A percentile compares a stretch with the other conserved stretches of the same genome.
These are phyloP conservation scores for Microcos paniculata DNA, from an alignment of 345 rosid genomes.

Conservation along the genomic window DNA sequence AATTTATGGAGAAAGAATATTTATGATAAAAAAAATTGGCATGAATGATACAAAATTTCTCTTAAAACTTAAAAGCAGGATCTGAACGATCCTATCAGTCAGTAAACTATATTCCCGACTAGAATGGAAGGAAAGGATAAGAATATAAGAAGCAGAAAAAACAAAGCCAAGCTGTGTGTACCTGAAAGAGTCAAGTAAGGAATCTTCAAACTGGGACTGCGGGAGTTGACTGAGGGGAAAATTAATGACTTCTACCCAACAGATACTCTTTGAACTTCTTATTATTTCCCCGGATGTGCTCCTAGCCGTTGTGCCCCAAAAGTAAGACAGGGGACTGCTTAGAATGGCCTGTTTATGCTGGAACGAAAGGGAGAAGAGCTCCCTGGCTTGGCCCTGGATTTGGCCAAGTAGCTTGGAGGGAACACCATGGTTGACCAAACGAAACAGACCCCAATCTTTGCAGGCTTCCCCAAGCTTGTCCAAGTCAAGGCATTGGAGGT, in stretches of 20 bases:
- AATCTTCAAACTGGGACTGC: slow-evolving; percentile 21
- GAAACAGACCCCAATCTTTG: slow-evolving; percentile 62
- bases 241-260: slow-evolving; percentile 65
- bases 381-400: slow-evolving; percentile 37
- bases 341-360: slow-evolving; percentile 37
- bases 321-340: slow-evolving; percentile 49
- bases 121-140: no score
- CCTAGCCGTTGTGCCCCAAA: slow-evolving; percentile 69
- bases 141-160: neutral
- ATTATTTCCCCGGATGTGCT: slow-evolving; percentile 57
- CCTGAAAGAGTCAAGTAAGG: slow-evolving; percentile 56
- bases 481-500: slow-evolving; percentile 45
- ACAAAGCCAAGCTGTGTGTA: neutral
- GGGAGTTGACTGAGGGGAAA: slow-evolving; percentile 48
- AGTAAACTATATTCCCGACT: no score
- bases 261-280: slow-evolving; percentile 28
- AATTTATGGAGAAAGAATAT: no score
- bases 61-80: no score
- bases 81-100: no score
- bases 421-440: slow-evolving; percentile 61
- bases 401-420: slow-evolving; percentile 35
- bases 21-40: no score
- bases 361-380: slow-evolving; percentile 47
- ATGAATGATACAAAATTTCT: no score
- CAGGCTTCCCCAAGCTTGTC: slow-evolving; percentile 55